Percentiles rank a stretch among this genome's conserved stretches.
These are phyloP conservation scores for Avena insularis DNA, from an alignment of 176 grass and related monocot genomes.

Conservation along the genomic window DNA sequence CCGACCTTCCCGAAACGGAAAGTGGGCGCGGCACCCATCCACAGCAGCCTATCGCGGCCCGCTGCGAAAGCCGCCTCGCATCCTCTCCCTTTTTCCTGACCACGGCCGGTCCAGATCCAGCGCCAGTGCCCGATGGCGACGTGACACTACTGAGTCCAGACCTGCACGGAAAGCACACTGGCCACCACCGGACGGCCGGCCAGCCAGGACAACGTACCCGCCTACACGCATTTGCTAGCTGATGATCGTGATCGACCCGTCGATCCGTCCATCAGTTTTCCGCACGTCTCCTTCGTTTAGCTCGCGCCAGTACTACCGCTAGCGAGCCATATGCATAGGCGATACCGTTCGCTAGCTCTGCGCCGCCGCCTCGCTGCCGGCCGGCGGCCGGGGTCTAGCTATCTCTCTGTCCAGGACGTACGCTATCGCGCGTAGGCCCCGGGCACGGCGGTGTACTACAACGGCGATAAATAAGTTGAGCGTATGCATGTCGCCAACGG, in stretches of 20 bases:
- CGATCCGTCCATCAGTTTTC: background rate
- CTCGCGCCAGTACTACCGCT: no score
- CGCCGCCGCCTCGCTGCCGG: background rate
- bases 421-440: background rate
- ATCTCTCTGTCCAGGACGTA: no score
- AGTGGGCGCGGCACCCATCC: constrained; percentile 44
- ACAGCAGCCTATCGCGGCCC: background rate
- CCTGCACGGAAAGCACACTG: constrained; percentile 10
- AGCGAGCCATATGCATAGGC: background rate
- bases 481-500: constrained; percentile 3
- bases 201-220: background rate
- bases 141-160: background rate
- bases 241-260: background rate
- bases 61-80: background rate
- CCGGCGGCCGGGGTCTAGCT: no score
- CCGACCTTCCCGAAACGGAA: constrained; percentile 55
- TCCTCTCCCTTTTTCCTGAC: background rate
- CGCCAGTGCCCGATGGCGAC: constrained; percentile 45
- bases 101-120: constrained; percentile 38
- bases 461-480: background rate
- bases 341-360: background rate
- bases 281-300: background rate
- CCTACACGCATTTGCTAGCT: no score
- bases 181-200: background rate
- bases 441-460: background rate